phyloP scores from a whole-genome alignment of 1,284 basidiomycete species.

The Malassezia nana region DNA sequence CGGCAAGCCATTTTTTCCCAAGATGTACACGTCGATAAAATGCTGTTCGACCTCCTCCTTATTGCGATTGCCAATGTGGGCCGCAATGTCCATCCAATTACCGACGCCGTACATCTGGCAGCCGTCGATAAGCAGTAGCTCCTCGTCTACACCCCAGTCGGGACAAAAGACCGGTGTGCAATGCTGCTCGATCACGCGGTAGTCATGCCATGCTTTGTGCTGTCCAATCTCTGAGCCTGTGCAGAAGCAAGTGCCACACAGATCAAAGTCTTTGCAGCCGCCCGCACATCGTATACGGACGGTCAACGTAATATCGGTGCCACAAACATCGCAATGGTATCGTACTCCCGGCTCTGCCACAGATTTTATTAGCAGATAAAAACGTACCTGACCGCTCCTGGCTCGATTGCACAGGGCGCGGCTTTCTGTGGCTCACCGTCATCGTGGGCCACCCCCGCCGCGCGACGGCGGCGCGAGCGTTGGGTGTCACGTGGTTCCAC shows the following conservation, averaged over 20 bases:
- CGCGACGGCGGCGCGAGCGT: not conserved
- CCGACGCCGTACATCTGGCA: conserved; percentile 80
- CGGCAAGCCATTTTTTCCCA: conserved; percentile 37
- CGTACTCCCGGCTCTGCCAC: conserved; percentile 44
- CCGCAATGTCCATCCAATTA: conserved; percentile 94
- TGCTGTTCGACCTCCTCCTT: conserved; percentile 90
- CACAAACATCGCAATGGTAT: conserved; percentile 47
- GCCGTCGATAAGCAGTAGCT: conserved; percentile 80
- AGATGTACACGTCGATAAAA: conserved; percentile 73
- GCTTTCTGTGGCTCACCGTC: conserved; percentile 47
- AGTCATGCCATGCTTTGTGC: conserved; percentile 80
- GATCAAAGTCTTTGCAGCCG: conserved; percentile 50
- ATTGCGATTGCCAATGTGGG: conserved; percentile 85
- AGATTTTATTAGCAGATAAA: not conserved
- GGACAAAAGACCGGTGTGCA: conserved; percentile 89
- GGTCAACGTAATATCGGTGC: conserved; percentile 46
- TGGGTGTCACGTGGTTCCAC: not conserved
- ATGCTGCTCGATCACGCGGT: conserved; percentile 88
- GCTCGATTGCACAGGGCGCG: conserved; percentile 26
- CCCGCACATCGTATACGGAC: conserved; percentile 44
- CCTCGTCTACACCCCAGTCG: conserved; percentile 98
- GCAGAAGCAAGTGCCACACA: conserved; percentile 65
- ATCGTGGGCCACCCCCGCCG: conserved; percentile 17
- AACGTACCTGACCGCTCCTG: conserved; percentile 28
- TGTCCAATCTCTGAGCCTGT: conserved; percentile 75